Evolutionary conservation across 2,329 filamentous ascomycete genomes (phyloP).

Genomic region (Paraconiothyrium brasiliense): DNA sequence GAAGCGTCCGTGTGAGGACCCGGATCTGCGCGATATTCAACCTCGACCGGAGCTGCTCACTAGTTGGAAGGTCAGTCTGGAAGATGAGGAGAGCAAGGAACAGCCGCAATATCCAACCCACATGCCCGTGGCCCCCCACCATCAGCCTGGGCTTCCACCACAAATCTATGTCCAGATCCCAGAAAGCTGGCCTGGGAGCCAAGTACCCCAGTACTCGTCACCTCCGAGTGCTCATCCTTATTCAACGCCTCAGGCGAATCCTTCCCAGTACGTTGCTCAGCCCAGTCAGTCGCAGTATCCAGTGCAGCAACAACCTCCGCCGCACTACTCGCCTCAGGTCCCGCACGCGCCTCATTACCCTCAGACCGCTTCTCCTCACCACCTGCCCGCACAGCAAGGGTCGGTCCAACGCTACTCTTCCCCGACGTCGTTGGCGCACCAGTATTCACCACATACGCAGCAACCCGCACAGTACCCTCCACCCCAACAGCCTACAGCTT

Average conservation of each 20-base stretch:
- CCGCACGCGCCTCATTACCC: constrained; percentile 25
- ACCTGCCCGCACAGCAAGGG: constrained; percentile 34
- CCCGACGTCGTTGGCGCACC: constrained; percentile 27
- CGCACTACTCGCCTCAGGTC: constrained; percentile 19
- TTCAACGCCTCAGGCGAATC: constrained; percentile 24
- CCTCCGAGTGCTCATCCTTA: constrained; percentile 41
- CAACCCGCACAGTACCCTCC: constrained; percentile 23
- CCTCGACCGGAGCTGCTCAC: constrained; percentile 45
- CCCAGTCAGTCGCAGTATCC: constrained; percentile 33
- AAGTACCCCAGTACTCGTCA: constrained; percentile 36
- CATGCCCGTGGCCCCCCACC: constrained; percentile 22
- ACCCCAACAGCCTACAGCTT: constrained; percentile 19
- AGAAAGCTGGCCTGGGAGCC: constrained; percentile 44
- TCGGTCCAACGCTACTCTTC: constrained; percentile 33
- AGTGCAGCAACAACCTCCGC: constrained; percentile 30
- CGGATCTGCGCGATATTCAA: constrained; percentile 44
- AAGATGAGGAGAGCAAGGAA: constrained; percentile 50
- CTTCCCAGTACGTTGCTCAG: constrained; percentile 34
- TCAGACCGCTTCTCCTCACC: constrained; percentile 38
- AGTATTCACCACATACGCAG: constrained; percentile 31
- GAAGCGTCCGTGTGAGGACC: constrained; percentile 47
- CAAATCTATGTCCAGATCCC: constrained; percentile 41
- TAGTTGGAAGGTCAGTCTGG: constrained; percentile 50
- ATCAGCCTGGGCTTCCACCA: not conserved
- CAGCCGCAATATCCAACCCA: constrained; percentile 37